Percentiles rank a stretch among this genome's conserved stretches.
Conservation (phyloP, 2,329 filamentous ascomycete species). For the Plenodomus biglobosus region DNA sequence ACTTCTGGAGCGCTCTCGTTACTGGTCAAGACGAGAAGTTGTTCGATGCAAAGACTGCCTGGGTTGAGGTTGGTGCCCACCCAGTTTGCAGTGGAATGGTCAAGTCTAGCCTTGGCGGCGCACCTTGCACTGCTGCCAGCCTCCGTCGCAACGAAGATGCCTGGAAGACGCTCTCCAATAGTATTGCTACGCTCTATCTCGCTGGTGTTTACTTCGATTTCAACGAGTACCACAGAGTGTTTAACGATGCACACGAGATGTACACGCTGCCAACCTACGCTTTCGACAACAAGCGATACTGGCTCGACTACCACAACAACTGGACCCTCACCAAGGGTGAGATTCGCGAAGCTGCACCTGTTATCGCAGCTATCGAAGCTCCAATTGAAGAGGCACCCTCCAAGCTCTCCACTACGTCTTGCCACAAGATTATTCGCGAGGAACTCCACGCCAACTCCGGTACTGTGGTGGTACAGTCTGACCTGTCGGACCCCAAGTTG, state of each 20-base stretch:
- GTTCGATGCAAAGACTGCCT: conserved; percentile 67
- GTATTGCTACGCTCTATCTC: conserved; percentile 61
- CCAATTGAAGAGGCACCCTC: conserved; percentile 48
- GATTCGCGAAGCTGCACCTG: conserved; percentile 47
- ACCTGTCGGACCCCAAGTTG: conserved; percentile 65
- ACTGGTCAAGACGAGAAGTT: conserved; percentile 60
- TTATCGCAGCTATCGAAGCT: conserved; percentile 43
- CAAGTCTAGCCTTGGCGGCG: conserved; percentile 61
- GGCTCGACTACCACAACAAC: conserved; percentile 71
- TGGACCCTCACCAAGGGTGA: conserved; percentile 72
- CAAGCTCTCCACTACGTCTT: conserved; percentile 65
- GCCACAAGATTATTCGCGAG: conserved; percentile 65
- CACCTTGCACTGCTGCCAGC: conserved; percentile 60
- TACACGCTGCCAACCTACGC: conserved; percentile 68
- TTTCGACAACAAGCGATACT: conserved; percentile 72
- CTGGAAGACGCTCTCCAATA: conserved; percentile 64
- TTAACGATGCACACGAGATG: conserved; percentile 59
- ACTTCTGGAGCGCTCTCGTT: conserved; percentile 66
- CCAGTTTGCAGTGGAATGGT: conserved; percentile 70
- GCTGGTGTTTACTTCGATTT: conserved; percentile 67
- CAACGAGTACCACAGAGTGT: conserved; percentile 68
- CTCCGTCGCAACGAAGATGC: conserved; percentile 63
- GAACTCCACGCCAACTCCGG: conserved; percentile 62
- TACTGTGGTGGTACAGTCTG: conserved; percentile 65
- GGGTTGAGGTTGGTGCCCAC: conserved; percentile 74